Evolutionary conservation across 1,284 basidiomycete species (phyloP).

Genomic region (Pholiota adiposa): DNA sequence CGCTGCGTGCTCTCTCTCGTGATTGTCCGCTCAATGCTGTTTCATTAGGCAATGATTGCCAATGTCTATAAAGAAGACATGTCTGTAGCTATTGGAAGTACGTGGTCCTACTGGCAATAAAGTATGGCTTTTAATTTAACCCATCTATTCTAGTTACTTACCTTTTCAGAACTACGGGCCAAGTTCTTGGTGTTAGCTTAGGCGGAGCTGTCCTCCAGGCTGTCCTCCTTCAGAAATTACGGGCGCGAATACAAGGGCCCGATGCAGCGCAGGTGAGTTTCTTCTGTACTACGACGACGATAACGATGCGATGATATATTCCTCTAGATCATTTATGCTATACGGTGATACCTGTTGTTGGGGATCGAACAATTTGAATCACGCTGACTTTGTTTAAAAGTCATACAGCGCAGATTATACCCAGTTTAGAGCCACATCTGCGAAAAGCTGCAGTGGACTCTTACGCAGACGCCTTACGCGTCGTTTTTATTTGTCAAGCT

Average conservation of each 20-base stretch:
- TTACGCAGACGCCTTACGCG: conserved; percentile 82
- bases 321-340: conserved; percentile 66
- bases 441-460: conserved; percentile 77
- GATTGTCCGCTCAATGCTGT: conserved; percentile 10
- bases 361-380: neutral
- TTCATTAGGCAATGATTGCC: conserved; percentile 78
- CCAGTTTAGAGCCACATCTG: conserved; percentile 62
- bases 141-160: conserved; percentile 71
- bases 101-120: conserved; percentile 37
- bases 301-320: neutral
- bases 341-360: conserved; percentile 51
- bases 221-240: conserved; percentile 70
- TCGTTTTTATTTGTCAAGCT: conserved; percentile 84
- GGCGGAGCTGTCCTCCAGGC: conserved; percentile 83
- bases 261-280: conserved; percentile 66
- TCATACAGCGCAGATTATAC: conserved; percentile 83
- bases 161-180: conserved; percentile 88
- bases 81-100: conserved; percentile 87
- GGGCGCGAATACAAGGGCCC: conserved; percentile 75
- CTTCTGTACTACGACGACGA: neutral
- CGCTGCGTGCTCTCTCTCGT: conserved; percentile 5
- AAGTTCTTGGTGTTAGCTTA: conserved; percentile 87
- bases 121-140: conserved; percentile 22
- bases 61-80: conserved; percentile 81
- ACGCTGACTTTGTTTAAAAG: conserved; percentile 41